Conservation (phyloP, 78 protist species). For the Dictyostelium discoideum region DNA sequence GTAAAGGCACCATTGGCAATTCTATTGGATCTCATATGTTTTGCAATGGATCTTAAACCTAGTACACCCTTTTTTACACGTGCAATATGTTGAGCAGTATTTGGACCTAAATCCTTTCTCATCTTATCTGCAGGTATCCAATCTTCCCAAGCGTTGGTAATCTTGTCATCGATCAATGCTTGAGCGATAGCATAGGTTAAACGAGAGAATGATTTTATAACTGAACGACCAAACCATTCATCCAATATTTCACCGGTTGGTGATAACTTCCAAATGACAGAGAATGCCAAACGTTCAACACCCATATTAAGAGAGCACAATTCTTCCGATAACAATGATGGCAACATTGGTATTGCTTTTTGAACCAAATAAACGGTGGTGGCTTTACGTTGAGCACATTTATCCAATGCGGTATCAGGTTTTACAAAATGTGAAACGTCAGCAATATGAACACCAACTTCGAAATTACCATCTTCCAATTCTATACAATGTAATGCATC, state of each 20-base stretch:
- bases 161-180: slow-evolving; percentile 51
- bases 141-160: slow-evolving; percentile 17
- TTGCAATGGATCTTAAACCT: slow-evolving; percentile 53
- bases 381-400: slow-evolving; percentile 85
- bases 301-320: slow-evolving; percentile 92
- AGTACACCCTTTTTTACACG: slow-evolving; percentile 8
- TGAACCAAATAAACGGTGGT: slow-evolving; percentile 94
- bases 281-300: slow-evolving; percentile 95
- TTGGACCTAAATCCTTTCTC: slow-evolving; percentile 34
- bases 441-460: slow-evolving; percentile 97
- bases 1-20: slow-evolving; percentile 79
- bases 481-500: slow-evolving; percentile 90
- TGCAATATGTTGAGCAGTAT: slow-evolving; percentile 34
- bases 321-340: slow-evolving; percentile 87
- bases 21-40: slow-evolving; percentile 32
- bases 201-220: slow-evolving; percentile 93
- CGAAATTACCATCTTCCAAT: slow-evolving; percentile 77
- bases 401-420: slow-evolving; percentile 84
- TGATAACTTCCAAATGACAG: slow-evolving; percentile 84
- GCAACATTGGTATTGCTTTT: slow-evolving; percentile 95
- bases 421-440: slow-evolving; percentile 94
- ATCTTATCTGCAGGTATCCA: not conserved
- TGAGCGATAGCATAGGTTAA: slow-evolving; percentile 93
- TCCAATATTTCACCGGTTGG: slow-evolving; percentile 77
- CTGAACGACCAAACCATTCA: slow-evolving; percentile 86